These are phyloP conservation scores for Parsonsia alboflavescens DNA, from an alignment of 257 asterid species.

Conservation along the genomic window DNA sequence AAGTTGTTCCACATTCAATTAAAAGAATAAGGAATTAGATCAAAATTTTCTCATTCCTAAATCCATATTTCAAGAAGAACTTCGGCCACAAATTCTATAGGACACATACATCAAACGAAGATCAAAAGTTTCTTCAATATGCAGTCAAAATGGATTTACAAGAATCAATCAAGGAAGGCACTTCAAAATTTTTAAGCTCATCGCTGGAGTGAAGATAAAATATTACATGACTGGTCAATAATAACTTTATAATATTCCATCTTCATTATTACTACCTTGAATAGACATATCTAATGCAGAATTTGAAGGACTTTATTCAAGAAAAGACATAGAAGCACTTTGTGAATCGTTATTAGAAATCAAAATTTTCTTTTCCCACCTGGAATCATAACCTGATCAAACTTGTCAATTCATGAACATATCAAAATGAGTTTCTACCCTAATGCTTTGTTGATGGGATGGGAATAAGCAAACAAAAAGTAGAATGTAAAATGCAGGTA, in stretches of 20 bases:
- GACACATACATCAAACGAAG: neutral
- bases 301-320: neutral
- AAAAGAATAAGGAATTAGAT: neutral
- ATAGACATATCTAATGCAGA: neutral
- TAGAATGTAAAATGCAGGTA: slow-evolving; percentile 13
- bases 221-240: neutral
- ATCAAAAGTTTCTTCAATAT: neutral
- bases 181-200: neutral
- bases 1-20: neutral
- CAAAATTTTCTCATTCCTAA: neutral
- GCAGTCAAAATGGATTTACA: neutral
- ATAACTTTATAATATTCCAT: no score
- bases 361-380: neutral
- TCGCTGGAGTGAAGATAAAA: neutral
- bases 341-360: neutral
- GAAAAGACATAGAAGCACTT: neutral
- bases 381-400: neutral
- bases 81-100: neutral
- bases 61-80: neutral
- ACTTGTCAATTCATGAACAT: neutral
- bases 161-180: neutral
- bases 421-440: neutral
- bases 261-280: neutral
- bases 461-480: neutral
- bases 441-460: neutral